phyloP scores from a whole-genome alignment of 345 rosid species.

The Viola odorata region DNA sequence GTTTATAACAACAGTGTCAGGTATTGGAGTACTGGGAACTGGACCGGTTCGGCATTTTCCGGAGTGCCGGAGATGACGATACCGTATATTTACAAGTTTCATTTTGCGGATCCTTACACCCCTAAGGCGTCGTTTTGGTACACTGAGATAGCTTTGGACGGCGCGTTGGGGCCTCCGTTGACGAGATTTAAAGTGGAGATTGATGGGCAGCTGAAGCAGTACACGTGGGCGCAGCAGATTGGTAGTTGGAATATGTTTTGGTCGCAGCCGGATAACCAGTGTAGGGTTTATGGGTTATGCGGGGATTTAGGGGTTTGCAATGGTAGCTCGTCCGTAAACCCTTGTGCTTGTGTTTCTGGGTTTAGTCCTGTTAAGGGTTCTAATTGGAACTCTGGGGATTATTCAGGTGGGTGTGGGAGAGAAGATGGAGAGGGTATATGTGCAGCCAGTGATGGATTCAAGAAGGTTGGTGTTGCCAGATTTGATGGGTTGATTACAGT shows the following conservation, averaged over 20 bases:
- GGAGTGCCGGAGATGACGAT: slow-evolving; percentile 49
- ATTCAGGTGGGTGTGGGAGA: slow-evolving; percentile 43
- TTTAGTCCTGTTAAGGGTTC: slow-evolving; percentile 32
- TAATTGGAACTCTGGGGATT: slow-evolving; percentile 48
- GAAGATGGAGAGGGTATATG: slow-evolving; percentile 22
- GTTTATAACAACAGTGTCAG: slow-evolving; percentile 30
- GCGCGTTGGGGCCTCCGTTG: slow-evolving; percentile 31
- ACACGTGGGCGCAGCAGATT: slow-evolving; percentile 40
- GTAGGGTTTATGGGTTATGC: slow-evolving; percentile 42
- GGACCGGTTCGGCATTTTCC: slow-evolving; percentile 48
- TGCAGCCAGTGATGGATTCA: slow-evolving; percentile 32
- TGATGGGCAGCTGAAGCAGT: slow-evolving; percentile 40
- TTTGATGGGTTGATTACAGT: slow-evolving; percentile 35
- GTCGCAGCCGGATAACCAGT: slow-evolving; percentile 41
- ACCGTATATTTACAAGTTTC: slow-evolving; percentile 54
- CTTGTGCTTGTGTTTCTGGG: slow-evolving; percentile 44
- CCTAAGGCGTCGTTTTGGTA: slow-evolving; percentile 54
- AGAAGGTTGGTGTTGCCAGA: slow-evolving; percentile 32
- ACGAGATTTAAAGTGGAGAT: slow-evolving; percentile 43
- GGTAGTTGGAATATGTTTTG: slow-evolving; percentile 49
- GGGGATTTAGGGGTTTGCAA: slow-evolving; percentile 41
- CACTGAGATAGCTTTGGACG: slow-evolving; percentile 32
- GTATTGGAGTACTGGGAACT: slow-evolving; percentile 59
- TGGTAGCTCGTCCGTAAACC: slow-evolving; percentile 8
- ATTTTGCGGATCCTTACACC: slow-evolving; percentile 44